Conservation (phyloP, 2,329 filamentous ascomycete species). For the Bipolaris zeicola region DNA sequence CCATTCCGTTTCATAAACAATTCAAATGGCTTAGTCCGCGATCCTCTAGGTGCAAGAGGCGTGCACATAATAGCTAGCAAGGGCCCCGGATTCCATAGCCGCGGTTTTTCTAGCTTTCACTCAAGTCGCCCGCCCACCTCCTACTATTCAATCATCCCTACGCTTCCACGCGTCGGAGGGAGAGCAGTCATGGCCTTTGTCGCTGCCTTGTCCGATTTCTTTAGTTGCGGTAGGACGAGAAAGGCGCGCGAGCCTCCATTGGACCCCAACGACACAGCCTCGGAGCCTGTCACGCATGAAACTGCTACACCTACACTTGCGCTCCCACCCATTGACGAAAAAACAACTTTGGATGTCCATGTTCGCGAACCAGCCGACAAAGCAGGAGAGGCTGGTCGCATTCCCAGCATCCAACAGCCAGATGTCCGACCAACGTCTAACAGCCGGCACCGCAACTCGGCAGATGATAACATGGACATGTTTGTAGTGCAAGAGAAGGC, state of each 20-base stretch:
- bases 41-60: background rate
- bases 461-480: background rate
- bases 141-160: conserved; percentile 5
- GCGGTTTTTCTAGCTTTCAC: conserved; percentile 7
- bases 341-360: background rate
- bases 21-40: conserved; percentile 6
- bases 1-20: conserved; percentile 9
- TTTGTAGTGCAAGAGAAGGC: conserved; percentile 10
- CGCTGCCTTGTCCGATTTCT: conserved; percentile 13
- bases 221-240: conserved; percentile 15
- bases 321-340: background rate
- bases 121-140: conserved; percentile 4
- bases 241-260: conserved; percentile 8
- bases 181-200: conserved; percentile 16
- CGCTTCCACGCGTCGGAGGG: conserved; percentile 8
- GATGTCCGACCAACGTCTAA: background rate
- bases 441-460: background rate
- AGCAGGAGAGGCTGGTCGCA: background rate
- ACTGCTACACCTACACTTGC: conserved; percentile 6
- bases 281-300: conserved; percentile 3
- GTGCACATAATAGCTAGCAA: conserved; percentile 10
- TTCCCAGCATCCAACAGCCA: background rate
- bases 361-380: background rate
- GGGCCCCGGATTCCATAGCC: conserved; percentile 2
- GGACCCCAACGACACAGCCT: conserved; percentile 6